Evolutionary conservation across 2,329 filamentous ascomycete genomes (phyloP), one percentile per base, ranked within the genome.

Genomic region (Neophaeococcomyces aloes): DNA sequence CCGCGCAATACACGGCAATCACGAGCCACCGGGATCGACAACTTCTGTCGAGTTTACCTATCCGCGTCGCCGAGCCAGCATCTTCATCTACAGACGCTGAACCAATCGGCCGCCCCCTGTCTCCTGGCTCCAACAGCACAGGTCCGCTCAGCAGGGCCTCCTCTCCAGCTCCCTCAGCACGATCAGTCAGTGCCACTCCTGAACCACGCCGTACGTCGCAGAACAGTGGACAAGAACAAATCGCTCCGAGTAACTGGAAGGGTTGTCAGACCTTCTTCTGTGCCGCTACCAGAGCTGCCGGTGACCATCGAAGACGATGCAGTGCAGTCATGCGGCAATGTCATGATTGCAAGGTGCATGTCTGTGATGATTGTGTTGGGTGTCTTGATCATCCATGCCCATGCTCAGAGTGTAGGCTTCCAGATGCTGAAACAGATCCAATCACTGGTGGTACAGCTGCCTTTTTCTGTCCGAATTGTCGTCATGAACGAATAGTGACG

Each of bases 221-320:
- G 27, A 47, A 27, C 11, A 8, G 25, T 4, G 34, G 30, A 29
- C 43, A 45, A 19, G 44, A 42, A 13, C 32, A 42, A 6, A 23
- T 42, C 23, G 13, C 42, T 29, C 50, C 56, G 5, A 58, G 59
- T 6, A 61, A 55, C 44, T 70, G 68, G 68, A 61, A 64, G 54
- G 68, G 67, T 14, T 71, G 68, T 48, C 65, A 66, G 44, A 66
- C 68, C 7, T 67, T 70, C 48, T 68, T 69, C 51, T 71, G 68
- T 45, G 65, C 67, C 1, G 59, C 62, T 29, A 63, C 60, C 41
- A 63, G 66, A 30, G 55, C 61, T 4, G 52, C 65, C 10, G 65
- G 66, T 8, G 68, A 71, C 47, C 65, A 67, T 44, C 65, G 67
- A 4, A 61, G 65, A 46, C 59, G 65, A 23, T 71, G 68, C 50